phyloP scores from a whole-genome alignment of 2,329 filamentous ascomycete species.

The Massarina eburnea region DNA sequence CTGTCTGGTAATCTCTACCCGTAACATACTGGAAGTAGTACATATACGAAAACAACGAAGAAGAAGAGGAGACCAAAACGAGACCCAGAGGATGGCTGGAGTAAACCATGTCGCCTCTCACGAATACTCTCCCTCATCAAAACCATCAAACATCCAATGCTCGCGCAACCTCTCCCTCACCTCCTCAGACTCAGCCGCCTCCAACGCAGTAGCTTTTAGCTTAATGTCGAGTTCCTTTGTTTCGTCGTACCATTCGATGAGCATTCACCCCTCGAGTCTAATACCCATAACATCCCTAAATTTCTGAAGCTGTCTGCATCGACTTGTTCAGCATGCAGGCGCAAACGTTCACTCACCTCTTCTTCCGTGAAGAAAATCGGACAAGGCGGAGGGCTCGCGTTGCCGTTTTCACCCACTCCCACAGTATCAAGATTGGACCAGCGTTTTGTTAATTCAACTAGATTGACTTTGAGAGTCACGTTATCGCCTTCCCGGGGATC shows the following conservation, averaged over 20 bases:
- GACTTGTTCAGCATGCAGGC: conserved; percentile 20
- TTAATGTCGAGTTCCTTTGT: conserved; percentile 13
- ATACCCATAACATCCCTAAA: conserved; percentile 26
- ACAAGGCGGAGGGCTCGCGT: conserved; percentile 16
- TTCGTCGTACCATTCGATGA: conserved; percentile 26
- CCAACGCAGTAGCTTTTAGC: conserved; percentile 27
- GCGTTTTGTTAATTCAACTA: conserved; percentile 21
- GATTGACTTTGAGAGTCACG: conserved; percentile 27
- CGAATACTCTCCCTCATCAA: conserved; percentile 33
- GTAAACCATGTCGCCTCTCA: too few relatives aligned
- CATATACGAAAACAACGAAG: too few relatives aligned
- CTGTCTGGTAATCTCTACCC: too few relatives aligned
- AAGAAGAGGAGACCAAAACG: too few relatives aligned
- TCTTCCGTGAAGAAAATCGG: conserved; percentile 24
- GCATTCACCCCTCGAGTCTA: conserved; percentile 30
- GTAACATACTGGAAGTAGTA: too few relatives aligned
- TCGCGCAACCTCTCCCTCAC: conserved; percentile 16
- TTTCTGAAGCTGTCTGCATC: conserved; percentile 27
- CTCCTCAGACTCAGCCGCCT: conserved; percentile 23
- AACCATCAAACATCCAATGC: conserved; percentile 37
- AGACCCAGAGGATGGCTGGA: too few relatives aligned
- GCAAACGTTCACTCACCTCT: conserved; percentile 21
- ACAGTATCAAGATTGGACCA: conserved; percentile 19
- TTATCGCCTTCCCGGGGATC: conserved; percentile 35
- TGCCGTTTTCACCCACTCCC: conserved; percentile 4